Base-by-base conservation (phyloP, 371 early-diverging fungal species). In the Saksenaea oblongispora region DNA sequence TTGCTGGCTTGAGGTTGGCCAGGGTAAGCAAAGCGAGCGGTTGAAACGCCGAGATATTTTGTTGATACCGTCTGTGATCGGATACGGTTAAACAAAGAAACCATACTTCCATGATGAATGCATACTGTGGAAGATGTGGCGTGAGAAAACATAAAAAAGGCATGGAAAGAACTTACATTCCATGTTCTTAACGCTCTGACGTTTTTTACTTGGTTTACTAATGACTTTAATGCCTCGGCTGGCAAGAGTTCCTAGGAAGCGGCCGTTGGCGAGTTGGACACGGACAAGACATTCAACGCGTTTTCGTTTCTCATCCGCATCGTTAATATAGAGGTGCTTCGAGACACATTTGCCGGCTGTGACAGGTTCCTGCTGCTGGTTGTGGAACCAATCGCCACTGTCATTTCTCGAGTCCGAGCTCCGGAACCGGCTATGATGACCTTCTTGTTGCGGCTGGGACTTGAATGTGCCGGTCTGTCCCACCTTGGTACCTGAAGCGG, bases 21-120 rank as follows among this genome's bases (percentile, higher is more conserved):
- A 13, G 39, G 64, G 28, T 75, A 72, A 34, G 72, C 72, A 39
- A 68, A 65, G 9, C 69, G 64, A 13, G 75, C 71, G 18, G 74
- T 79, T 3, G 84, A 84, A 22, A 84, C 89, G 11, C 90, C 89
- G 22, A 91, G 75, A 54, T 91, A 91, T 71, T 89, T 89, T 35
- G 91, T 91, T 1, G 91, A 90, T n/a, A 91, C 91, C 0, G 91
- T 91, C 69, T 91, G 91, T 4, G 89, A 89, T 13, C 90, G 84
- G 57, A 90, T 79, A 22, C 90, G 81, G 73, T 90, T 90, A 72
- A 90, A 90, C 17, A 90, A 71, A 18, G 90, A 87, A 36, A 91
- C 81, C 11, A 85, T 87, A 5, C 88, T 84, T 5, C 91, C 91
- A 15, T 34, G 31, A n/a, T 55, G 36, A 14, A 55, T 55, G 2